These are phyloP conservation scores for Xylaria venustula DNA, from an alignment of 495 filamentous ascomycete species.

Conservation along the genomic window DNA sequence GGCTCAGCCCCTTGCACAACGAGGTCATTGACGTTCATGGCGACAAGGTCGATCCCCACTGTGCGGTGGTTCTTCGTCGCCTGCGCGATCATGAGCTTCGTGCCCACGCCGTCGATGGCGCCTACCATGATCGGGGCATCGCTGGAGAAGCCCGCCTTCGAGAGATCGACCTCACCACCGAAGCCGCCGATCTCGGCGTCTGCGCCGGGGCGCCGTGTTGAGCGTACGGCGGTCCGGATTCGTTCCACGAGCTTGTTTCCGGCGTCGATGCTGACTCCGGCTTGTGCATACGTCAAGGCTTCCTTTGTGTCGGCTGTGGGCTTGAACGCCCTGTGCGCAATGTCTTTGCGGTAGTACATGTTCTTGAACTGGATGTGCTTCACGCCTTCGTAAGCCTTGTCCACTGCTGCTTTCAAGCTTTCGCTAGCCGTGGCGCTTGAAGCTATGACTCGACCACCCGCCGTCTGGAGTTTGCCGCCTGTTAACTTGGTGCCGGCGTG, in stretches of 20 bases:
- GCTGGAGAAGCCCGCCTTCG: conserved; percentile 68
- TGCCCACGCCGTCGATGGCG: conserved; percentile 94
- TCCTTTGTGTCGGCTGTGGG: conserved; percentile 38
- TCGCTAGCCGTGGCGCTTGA: conserved; percentile 72
- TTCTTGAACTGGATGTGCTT: conserved; percentile 77
- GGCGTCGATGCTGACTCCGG: conserved; percentile 88
- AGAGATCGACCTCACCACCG: conserved; percentile 82
- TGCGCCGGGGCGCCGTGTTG: conserved; percentile 78
- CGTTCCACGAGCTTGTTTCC: conserved; percentile 87
- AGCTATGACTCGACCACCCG: conserved; percentile 90
- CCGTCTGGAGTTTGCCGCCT: conserved; percentile 63
- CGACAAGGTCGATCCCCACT: conserved; percentile 92
- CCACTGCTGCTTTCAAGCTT: conserved; percentile 72
- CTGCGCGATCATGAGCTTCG: conserved; percentile 93
- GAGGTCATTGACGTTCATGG: conserved; percentile 98
- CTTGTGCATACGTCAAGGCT: conserved; percentile 85
- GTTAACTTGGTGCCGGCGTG: conserved; percentile 82
- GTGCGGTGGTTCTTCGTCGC: conserved; percentile 84
- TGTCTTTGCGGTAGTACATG: conserved; percentile 93
- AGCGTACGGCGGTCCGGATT: conserved; percentile 80
- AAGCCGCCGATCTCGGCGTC: conserved; percentile 93
- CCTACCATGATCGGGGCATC: conserved; percentile 74
- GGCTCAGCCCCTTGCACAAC: conserved; percentile 93
- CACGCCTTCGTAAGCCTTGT: conserved; percentile 79
- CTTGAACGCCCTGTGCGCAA: conserved; percentile 70